Percentiles rank a stretch among this genome's conserved stretches.
Conservation (phyloP, 352 stramenopile genomes). For the Phytopythium vexans region DNA sequence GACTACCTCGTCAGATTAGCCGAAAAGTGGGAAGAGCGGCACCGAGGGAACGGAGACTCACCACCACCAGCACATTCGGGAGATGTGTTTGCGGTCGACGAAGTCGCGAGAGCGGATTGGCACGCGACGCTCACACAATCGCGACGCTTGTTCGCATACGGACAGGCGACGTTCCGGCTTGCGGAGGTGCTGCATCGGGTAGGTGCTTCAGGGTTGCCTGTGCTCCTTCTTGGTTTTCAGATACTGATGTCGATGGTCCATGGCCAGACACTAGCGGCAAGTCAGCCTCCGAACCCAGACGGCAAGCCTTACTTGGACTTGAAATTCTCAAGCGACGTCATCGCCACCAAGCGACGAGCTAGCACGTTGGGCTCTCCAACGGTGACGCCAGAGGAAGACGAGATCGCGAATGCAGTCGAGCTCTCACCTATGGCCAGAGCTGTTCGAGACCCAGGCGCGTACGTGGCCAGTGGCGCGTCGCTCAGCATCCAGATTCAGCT, state of each 20-base stretch:
- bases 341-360: slow-evolving; percentile 48
- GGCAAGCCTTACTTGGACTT: slow-evolving; percentile 30
- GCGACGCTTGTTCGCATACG: slow-evolving; percentile 49
- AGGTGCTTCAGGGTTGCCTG: not conserved
- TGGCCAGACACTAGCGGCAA: slow-evolving; percentile 9
- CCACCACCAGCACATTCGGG: slow-evolving; percentile 7
- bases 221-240: not conserved
- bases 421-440: slow-evolving; percentile 33
- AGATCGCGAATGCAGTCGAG: slow-evolving; percentile 12
- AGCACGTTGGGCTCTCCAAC: slow-evolving; percentile 33
- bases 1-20: slow-evolving; percentile 31
- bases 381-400: slow-evolving; percentile 7
- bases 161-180: slow-evolving; percentile 52
- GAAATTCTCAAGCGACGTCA: slow-evolving; percentile 51
- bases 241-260: not conserved
- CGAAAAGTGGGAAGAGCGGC: slow-evolving; percentile 60
- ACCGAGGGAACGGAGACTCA: slow-evolving; percentile 15
- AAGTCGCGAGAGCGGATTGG: slow-evolving; percentile 55
- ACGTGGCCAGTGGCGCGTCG: slow-evolving; percentile 33
- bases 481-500: slow-evolving; percentile 43
- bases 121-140: slow-evolving; percentile 33
- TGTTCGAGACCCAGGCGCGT: slow-evolving; percentile 59
- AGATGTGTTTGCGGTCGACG: slow-evolving; percentile 54
- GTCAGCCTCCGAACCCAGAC: not conserved
- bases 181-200: slow-evolving; percentile 44